Conservation (phyloP, 2,329 filamentous ascomycete species). For the Penicillium sp. region DNA sequence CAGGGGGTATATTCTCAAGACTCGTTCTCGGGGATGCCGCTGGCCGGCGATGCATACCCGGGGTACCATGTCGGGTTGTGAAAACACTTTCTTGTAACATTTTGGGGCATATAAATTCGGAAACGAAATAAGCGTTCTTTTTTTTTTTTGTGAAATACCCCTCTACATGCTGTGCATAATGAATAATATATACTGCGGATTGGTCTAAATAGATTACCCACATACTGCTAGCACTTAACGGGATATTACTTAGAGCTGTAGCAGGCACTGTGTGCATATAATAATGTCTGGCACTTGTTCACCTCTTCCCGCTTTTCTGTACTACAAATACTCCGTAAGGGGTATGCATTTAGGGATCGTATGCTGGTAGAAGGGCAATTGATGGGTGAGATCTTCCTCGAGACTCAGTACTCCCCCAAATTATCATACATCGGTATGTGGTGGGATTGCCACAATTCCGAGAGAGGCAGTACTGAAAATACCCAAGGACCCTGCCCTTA, state of each 20-base stretch:
- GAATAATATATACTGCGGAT: constrained; percentile 4
- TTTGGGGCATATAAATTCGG: not conserved
- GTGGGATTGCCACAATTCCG: too few species aligned
- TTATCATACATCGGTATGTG: too few species aligned
- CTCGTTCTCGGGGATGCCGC: constrained; percentile 18
- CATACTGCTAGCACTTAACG: not conserved
- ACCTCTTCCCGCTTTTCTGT: too few species aligned
- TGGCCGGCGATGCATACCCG: constrained; percentile 23
- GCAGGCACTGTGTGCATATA: not conserved
- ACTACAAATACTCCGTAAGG: too few species aligned
- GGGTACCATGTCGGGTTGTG: constrained; percentile 15
- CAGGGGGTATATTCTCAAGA: constrained; percentile 15
- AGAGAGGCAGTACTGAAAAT: too few species aligned
- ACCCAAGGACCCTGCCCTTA: too few species aligned
- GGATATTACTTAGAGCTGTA: not conserved
- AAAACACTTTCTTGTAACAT: not conserved
- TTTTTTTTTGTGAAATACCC: constrained; percentile 9
- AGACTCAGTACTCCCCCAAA: too few species aligned
- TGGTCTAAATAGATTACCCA: not conserved
- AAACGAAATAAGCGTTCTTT: not conserved
- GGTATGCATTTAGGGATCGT: too few species aligned
- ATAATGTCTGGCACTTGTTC: too few species aligned
- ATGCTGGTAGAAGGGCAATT: too few species aligned
- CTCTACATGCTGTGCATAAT: constrained; percentile 1
- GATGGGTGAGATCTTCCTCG: too few species aligned